phyloP scores from a whole-genome alignment of 148 eudicot species.

The Vaccinium vitisidaea region DNA sequence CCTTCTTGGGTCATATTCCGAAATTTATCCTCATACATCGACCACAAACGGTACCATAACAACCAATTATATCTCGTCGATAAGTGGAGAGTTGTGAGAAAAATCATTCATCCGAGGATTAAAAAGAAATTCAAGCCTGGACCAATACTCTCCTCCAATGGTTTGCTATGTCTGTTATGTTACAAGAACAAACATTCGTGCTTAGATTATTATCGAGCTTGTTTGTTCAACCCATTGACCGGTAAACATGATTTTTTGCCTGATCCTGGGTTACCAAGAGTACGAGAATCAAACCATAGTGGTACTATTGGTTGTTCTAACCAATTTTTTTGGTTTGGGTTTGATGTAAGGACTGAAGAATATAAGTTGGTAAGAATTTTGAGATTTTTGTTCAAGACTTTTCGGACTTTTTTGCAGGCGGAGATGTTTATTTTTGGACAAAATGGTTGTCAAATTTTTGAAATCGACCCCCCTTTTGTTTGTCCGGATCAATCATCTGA shows the following conservation, averaged over 20 bases:
- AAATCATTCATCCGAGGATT: too few relatives aligned
- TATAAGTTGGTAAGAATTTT: neutral
- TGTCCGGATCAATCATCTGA: neutral
- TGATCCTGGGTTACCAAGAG: neutral
- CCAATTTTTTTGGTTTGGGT: neutral
- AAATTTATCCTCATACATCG: too few relatives aligned
- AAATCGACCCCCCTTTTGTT: neutral
- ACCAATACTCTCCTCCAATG: neutral
- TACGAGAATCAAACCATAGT: neutral
- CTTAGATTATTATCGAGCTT: neutral
- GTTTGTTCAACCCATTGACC: neutral
- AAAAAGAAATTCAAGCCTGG: too few relatives aligned
- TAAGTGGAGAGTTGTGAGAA: too few relatives aligned
- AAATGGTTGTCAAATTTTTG: neutral
- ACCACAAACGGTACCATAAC: too few relatives aligned
- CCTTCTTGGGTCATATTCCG: too few relatives aligned
- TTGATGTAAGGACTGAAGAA: neutral
- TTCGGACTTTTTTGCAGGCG: neutral
- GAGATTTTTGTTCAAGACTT: neutral
- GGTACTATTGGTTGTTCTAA: neutral
- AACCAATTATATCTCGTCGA: too few relatives aligned
- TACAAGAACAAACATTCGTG: neutral
- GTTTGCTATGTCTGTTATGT: neutral
- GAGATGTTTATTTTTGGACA: neutral
- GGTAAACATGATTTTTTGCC: neutral